Evolutionary conservation across 768 basidiomycete species (phyloP).

Genomic region (Nidularia sp.): DNA sequence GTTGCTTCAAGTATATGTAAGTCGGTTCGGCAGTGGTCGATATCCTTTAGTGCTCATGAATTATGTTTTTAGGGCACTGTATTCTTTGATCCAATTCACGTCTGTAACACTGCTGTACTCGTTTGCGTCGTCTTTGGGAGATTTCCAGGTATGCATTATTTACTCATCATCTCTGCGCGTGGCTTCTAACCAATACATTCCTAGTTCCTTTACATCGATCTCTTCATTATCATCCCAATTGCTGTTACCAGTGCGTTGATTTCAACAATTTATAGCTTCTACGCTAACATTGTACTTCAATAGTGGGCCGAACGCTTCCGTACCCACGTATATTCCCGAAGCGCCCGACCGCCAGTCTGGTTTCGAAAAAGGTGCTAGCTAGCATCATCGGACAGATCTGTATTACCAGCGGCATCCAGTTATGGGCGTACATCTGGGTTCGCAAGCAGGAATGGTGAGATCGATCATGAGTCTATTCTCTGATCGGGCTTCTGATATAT

Average conservation of each 20-base stretch:
- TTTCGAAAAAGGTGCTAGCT: slow-evolving; percentile 91
- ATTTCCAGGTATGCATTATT: slow-evolving; percentile 93
- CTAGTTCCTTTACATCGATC: slow-evolving; percentile 94
- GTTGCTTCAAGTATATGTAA: slow-evolving; percentile 99
- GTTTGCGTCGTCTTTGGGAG: slow-evolving; percentile 93
- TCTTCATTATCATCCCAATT: slow-evolving; percentile 96
- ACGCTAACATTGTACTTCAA: not conserved
- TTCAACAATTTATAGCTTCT: not conserved
- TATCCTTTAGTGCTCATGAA: not conserved
- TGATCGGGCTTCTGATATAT: not conserved
- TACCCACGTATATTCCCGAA: slow-evolving; percentile 84
- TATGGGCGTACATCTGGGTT: slow-evolving; percentile 90
- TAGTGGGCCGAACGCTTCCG: slow-evolving; percentile 94
- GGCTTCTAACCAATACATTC: slow-evolving; percentile 5
- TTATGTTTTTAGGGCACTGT: slow-evolving; percentile 72
- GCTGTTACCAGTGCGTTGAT: slow-evolving; percentile 84
- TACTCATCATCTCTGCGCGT: slow-evolving; percentile 5
- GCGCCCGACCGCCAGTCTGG: slow-evolving; percentile 90
- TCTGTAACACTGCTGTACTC: slow-evolving; percentile 94
- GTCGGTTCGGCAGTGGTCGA: too few relatives aligned
- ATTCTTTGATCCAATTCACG: slow-evolving; percentile 99
- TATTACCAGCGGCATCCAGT: slow-evolving; percentile 77
- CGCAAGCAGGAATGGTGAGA: slow-evolving; percentile 77
- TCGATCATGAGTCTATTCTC: not conserved
- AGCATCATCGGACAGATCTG: slow-evolving; percentile 92